Evolutionary conservation across 2,329 filamentous ascomycete genomes (phyloP).

Genomic region (Apiospora sp.): DNA sequence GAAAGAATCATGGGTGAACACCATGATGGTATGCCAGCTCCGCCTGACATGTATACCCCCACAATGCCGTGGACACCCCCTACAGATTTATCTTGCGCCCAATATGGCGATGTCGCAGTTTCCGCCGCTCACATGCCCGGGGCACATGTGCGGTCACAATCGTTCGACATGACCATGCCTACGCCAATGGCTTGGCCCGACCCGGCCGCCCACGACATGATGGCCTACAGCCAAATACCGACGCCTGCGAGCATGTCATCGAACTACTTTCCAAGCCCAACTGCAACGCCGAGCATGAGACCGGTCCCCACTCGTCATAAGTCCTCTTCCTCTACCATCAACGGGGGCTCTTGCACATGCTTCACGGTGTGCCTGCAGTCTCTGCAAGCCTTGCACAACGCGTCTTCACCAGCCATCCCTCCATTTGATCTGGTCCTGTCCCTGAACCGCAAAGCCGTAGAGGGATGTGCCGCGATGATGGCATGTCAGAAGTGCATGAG

Average conservation of each 20-base stretch:
- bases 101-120: constrained; percentile 45
- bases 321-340: constrained; percentile 37
- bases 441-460: constrained; percentile 57
- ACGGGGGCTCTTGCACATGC: constrained; percentile 51
- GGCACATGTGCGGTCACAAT: constrained; percentile 44
- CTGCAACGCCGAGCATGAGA: constrained; percentile 46
- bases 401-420: constrained; percentile 47
- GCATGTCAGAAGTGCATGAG: constrained; percentile 54
- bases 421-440: constrained; percentile 55
- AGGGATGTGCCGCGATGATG: constrained; percentile 57
- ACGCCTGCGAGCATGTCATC: constrained; percentile 46
- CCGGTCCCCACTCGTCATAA: constrained; percentile 41
- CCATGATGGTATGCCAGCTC: constrained; percentile 35
- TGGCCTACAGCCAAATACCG: constrained; percentile 44
- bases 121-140: constrained; percentile 39
- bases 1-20: constrained; percentile 36
- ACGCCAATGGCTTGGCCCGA: constrained; percentile 42
- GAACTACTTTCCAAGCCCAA: constrained; percentile 51
- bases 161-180: constrained; percentile 46
- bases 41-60: constrained; percentile 45
- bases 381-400: constrained; percentile 56
- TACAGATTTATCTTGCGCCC: constrained; percentile 43
- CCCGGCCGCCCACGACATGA: constrained; percentile 42
- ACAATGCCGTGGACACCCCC: constrained; percentile 51
- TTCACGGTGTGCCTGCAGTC: constrained; percentile 56